Evolutionary conservation across 306 rosid genomes (phyloP).

Genomic region (Vicia villosa): DNA sequence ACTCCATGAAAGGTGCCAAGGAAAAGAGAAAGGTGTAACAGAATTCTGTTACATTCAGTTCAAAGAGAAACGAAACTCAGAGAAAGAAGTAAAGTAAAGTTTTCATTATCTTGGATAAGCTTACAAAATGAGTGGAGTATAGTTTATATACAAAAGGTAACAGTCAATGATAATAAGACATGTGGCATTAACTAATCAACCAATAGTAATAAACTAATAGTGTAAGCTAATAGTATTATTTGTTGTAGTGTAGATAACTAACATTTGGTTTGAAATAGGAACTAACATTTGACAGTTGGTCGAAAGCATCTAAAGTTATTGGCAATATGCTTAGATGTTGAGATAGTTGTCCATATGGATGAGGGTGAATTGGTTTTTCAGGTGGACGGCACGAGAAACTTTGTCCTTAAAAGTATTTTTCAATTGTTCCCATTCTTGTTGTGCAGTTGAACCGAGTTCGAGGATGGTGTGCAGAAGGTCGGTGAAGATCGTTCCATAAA

Average conservation of each 20-base stretch:
- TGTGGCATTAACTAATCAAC: too few species aligned
- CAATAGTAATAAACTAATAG: too few species aligned
- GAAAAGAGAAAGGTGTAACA: too few species aligned
- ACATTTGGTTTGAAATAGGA: background rate
- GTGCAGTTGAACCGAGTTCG: background rate
- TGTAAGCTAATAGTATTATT: too few species aligned
- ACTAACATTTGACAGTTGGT: background rate
- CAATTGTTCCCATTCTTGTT: background rate
- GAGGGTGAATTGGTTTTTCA: background rate
- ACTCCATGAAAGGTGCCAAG: too few species aligned
- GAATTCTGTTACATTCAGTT: too few species aligned
- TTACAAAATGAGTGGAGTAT: too few species aligned
- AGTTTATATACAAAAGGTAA: too few species aligned
- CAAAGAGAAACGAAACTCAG: too few species aligned
- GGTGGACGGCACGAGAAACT: background rate
- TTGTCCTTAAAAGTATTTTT: background rate
- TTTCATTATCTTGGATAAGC: too few species aligned
- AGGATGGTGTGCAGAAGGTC: background rate
- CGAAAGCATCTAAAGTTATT: background rate
- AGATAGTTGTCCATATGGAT: background rate
- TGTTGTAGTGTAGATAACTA: background rate
- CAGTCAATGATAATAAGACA: too few species aligned
- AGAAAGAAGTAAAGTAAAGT: too few species aligned
- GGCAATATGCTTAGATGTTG: background rate
- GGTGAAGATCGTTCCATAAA: background rate